phyloP scores from a whole-genome alignment of 257 asterid genomes.

The Jacaranda copaia region DNA sequence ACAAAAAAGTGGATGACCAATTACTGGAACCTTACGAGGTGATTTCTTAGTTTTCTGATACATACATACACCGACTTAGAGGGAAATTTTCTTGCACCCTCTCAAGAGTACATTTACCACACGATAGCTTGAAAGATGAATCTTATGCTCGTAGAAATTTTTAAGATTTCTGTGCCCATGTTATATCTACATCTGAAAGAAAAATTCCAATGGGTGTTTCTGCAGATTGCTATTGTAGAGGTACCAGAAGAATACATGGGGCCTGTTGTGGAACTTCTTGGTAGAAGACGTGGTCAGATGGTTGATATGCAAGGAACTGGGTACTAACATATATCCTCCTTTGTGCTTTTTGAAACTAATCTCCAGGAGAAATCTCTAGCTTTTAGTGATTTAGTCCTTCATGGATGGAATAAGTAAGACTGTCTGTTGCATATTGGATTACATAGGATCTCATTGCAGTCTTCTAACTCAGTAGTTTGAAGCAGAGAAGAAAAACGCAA shows the following conservation, averaged over 20 bases:
- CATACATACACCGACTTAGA: no score
- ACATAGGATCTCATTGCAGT: background rate
- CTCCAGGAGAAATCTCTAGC: conserved; percentile 10
- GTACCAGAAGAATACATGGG: conserved; percentile 96
- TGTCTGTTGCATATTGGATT: background rate
- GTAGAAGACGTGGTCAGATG: conserved; percentile 98
- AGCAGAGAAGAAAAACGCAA: no score
- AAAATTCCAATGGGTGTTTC: conserved; percentile 25
- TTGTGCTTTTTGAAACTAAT: background rate
- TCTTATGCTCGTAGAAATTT: background rate
- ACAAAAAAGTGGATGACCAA: conserved; percentile 76
- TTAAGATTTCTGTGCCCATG: conserved; percentile 1
- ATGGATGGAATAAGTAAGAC: background rate
- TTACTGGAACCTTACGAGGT: conserved; percentile 95
- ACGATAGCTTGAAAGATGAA: conserved; percentile 3
- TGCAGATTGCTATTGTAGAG: conserved; percentile 92
- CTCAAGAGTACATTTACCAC: background rate
- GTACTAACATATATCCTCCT: conserved; percentile 44
- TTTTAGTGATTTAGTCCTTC: background rate
- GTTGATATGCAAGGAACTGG: conserved; percentile 92
- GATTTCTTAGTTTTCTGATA: conserved; percentile 19
- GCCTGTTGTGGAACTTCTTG: conserved; percentile 93
- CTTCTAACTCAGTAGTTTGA: no score
- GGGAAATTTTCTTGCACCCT: background rate
- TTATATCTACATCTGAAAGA: background rate